Evolutionary conservation across 176 grass and related monocot genomes (phyloP).

Genomic region (Aegilops tauschii): DNA sequence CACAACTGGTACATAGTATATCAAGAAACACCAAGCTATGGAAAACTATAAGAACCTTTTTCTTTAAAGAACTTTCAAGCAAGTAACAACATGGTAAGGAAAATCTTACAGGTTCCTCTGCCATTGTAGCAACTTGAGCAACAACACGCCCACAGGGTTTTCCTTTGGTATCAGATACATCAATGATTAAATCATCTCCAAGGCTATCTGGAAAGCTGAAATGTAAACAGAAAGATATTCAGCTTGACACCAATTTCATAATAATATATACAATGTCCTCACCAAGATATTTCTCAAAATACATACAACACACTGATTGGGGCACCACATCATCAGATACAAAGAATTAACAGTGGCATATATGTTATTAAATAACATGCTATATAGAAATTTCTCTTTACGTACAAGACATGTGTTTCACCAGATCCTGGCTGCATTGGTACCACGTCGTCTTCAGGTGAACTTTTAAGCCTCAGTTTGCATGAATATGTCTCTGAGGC

Average conservation of each 20-base stretch:
- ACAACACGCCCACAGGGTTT: slow-evolving; percentile 75
- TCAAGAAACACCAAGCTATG: slow-evolving; percentile 1
- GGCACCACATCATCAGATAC: neutral
- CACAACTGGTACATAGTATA: neutral
- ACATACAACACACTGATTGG: neutral
- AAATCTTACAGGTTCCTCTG: slow-evolving; percentile 79
- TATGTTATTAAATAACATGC: neutral
- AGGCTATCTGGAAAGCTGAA: slow-evolving; percentile 99
- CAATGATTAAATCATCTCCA: slow-evolving; percentile 92
- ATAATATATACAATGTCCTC: neutral
- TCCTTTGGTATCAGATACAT: slow-evolving; percentile 90
- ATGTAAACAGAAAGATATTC: slow-evolving; percentile 31
- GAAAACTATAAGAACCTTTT: slow-evolving; percentile 2
- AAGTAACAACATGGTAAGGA: slow-evolving; percentile 18
- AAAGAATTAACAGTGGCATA: slow-evolving; percentile 7
- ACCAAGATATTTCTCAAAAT: neutral
- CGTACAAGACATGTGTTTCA: slow-evolving; percentile 98
- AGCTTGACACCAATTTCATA: slow-evolving; percentile 1
- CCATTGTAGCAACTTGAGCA: slow-evolving; percentile 90
- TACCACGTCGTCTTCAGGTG: slow-evolving; percentile 62
- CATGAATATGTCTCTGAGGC: slow-evolving; percentile 85
- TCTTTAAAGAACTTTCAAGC: slow-evolving; percentile 11
- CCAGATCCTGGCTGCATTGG: slow-evolving; percentile 97
- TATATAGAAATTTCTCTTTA: slow-evolving; percentile 34
- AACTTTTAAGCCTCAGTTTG: slow-evolving; percentile 89